Base-by-base conservation (phyloP, 305 asterid genomes). In the Ajuga reptans region DNA sequence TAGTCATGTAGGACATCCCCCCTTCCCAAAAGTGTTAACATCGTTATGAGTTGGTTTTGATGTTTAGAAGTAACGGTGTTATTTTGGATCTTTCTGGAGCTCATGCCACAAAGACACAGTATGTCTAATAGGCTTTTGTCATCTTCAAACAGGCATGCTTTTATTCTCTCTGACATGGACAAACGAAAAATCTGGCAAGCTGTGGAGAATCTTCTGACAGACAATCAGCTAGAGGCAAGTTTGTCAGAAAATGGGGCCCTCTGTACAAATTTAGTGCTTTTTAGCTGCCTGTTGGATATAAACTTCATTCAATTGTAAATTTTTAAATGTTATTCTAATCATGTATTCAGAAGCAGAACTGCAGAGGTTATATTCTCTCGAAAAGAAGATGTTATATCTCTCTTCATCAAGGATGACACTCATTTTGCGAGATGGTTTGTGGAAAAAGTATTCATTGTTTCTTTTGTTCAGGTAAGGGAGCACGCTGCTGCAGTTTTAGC, bases 401-500 rank as follows among this genome's bases (percentile, higher is more conserved):
- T 64, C 58, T 24, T 27, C 64, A 18, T 71, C 55, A 29, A 65
- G 58, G 64, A 71, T 6, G 54, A 46, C 68, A 46, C 75, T 66
- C 50, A 68, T 68, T 68, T 34, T 27, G 4, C 66, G 58, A 33
- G 64, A 57, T 56, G 72, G 33, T 47, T 75, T 29, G 53, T 34
- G 64, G 24, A 50, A 47, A 34, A 24, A 17, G 42, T 68, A 45
- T 54, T 59, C 71, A 68, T 66, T 59, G 9, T 18, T 18, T 6
- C 14, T 43, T 51, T 55, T 69, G 21, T 64, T 73, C 87, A 94
- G 99, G 96, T 94, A 64, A 83, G 99, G 72, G 99, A 94, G 93
- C 98, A 91, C 55, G 99, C 98, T 46, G 99, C 98, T 71, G 98
- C 97, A 64, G 99, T 94, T 75, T 91, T 94, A 77, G 98, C 99